Conservation (phyloP, 169 alveolate species). For the Besnoitia besnoiti region DNA sequence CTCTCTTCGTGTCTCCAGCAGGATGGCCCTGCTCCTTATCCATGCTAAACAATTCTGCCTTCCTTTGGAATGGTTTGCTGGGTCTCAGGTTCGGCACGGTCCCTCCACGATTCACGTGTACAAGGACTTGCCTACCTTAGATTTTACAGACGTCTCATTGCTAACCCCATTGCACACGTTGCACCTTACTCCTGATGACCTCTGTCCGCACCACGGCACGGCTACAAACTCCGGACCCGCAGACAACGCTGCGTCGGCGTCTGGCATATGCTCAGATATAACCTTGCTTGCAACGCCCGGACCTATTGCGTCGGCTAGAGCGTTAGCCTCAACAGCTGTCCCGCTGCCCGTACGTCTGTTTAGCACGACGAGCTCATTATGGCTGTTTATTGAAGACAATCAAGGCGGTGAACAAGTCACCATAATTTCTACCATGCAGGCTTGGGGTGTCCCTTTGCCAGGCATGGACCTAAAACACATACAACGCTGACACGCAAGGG, state of each 20-base stretch:
- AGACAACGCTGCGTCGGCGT: not conserved
- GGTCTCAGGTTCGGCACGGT: not conserved
- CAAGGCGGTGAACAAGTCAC: constrained; percentile 17
- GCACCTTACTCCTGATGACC: not conserved
- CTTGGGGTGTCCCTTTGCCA: constrained; percentile 1
- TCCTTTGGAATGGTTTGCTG: not conserved
- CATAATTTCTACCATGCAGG: not conserved
- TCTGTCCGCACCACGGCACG: not conserved
- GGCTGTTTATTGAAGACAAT: constrained; percentile 8
- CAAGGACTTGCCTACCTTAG: not conserved
- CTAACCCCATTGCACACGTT: not conserved
- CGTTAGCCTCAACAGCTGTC: not conserved
- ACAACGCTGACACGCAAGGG: not conserved
- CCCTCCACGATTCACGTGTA: not conserved
- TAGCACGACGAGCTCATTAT: constrained; percentile 3
- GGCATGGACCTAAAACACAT: constrained; percentile 15
- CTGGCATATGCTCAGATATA: not conserved
- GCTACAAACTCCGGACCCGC: not conserved
- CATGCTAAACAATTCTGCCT: not conserved
- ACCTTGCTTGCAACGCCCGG: not conserved
- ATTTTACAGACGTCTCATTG: not conserved
- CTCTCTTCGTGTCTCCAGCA: too few relatives aligned
- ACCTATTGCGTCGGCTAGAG: not conserved
- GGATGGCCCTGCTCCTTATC: too few relatives aligned
- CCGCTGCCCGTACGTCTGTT: not conserved